Base-by-base conservation (phyloP, 2,329 filamentous ascomycete species). In the Chrysoporthe cubensis region DNA sequence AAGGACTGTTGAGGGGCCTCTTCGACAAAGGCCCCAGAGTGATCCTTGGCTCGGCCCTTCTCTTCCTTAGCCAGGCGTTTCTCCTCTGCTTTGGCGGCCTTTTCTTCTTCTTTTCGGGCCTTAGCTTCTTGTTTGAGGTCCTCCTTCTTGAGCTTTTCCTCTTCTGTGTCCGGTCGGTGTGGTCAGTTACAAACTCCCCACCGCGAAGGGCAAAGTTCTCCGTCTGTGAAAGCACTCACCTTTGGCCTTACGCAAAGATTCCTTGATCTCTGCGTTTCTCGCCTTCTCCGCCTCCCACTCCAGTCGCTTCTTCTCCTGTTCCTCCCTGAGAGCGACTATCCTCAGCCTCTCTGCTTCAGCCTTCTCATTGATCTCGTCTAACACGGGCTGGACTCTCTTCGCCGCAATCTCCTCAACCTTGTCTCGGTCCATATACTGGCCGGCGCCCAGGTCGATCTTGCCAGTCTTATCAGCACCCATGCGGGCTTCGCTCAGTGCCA, bases 361-460 rank as follows among this genome's bases (percentile, higher is more conserved):
- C 75, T 90, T 92, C 63, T 92, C 89, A 64, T 90, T 89, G 70
- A 97, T 96, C 71, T 96, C 92, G 72, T 97, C 90, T 6, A 97
- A 78, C 0, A 96, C 88, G 4, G 94, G 94, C 76, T 95, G 92
- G 18, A 97, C 86, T 72, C 90, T 88, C 58, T 86, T 88, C 14
- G 88, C 86, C 2, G 94, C 94, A 72, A 97, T 91, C 6, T 88
- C 88, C 71, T 97, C 89, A 18, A 97, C 88, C 60, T 94, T 91
- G 5, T 88, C 84, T 72, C 91, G 88, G 48, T 93, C 88, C 82
- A 97, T 89, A 74, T 90, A 94, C 74, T 87, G 93, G 8, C 93
- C 93, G 57, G 91, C 90, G 4, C 95, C 94, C 65, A 97, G 88
- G 71, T 96, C 82, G 42, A 90, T 75, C 72, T 86, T 87, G 64